Conservation (phyloP, 2,329 filamentous ascomycete species). For the Hirsutella rhossiliensis region DNA sequence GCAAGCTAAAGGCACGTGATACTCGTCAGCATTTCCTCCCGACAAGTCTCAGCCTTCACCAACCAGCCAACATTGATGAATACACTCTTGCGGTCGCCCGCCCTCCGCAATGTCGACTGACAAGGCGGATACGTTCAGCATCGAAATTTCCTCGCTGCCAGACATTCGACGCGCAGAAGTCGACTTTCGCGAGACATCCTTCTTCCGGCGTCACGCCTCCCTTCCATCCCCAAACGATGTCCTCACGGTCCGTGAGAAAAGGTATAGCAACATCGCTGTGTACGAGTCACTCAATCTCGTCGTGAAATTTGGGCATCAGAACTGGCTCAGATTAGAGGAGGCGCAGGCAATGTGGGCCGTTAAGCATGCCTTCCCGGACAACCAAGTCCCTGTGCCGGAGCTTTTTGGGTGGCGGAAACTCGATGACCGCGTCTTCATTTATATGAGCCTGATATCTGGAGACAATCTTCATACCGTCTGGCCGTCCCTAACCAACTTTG, state of each 20-base stretch:
- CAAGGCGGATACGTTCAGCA: background rate
- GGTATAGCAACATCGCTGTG: background rate
- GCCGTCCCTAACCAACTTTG: too few relatives aligned
- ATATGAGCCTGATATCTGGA: slow-evolving; percentile 4
- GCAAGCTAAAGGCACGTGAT: too few relatives aligned
- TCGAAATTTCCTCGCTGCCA: slow-evolving; percentile 1
- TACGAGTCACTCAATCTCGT: background rate
- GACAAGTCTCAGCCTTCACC: too few relatives aligned
- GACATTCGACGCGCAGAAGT: slow-evolving; percentile 3
- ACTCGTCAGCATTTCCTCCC: too few relatives aligned
- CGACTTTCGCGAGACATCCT: slow-evolving; percentile 5
- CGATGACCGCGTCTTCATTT: slow-evolving; percentile 7
- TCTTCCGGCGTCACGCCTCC: slow-evolving; percentile 1
- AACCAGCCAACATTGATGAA: too few relatives aligned
- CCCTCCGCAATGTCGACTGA: background rate
- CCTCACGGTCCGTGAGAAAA: background rate
- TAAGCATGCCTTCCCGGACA: slow-evolving; percentile 2
- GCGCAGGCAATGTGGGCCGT: slow-evolving; percentile 3
- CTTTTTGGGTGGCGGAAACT: slow-evolving; percentile 21
- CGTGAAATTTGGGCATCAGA: background rate
- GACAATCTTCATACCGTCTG: background rate
- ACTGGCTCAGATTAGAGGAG: slow-evolving; percentile 4
- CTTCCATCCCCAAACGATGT: background rate
- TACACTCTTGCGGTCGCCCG: too few relatives aligned
- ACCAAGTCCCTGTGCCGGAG: slow-evolving; percentile 6